Evolutionary conservation across 768 basidiomycete species (phyloP).

Genomic region (Mycena floridula): DNA sequence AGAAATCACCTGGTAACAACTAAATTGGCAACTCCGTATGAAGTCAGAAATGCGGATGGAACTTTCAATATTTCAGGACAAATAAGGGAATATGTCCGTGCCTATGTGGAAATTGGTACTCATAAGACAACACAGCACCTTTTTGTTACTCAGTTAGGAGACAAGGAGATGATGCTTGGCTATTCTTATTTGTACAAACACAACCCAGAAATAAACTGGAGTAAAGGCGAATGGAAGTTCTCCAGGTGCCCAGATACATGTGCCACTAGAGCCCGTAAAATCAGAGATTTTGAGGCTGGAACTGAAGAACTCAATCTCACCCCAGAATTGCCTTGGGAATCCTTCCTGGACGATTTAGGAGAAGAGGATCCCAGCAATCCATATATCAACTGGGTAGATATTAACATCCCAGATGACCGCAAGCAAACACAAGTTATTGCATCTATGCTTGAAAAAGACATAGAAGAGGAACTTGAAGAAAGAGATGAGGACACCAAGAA

Average conservation of each 20-base stretch:
- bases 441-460: constrained; percentile 1
- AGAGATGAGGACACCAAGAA: constrained; percentile 2
- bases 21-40: too few species aligned
- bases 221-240: constrained; percentile 2
- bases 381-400: neutral
- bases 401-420: neutral
- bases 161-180: constrained; percentile 1
- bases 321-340: neutral
- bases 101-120: too few species aligned
- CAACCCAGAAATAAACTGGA: constrained; percentile 2
- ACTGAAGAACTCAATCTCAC: neutral
- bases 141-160: too few species aligned
- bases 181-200: constrained; percentile 1
- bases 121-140: too few species aligned
- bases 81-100: too few species aligned
- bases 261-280: constrained; percentile 2
- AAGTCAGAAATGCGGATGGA: too few species aligned
- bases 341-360: neutral
- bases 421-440: neutral
- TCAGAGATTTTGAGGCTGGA: neutral
- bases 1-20: too few species aligned
- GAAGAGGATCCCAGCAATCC: neutral
- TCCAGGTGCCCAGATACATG: constrained; percentile 5
- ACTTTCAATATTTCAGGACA: too few species aligned
- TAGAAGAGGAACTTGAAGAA: neutral